Base-by-base conservation (phyloP, 352 stramenopile genomes). In the Pythium utonaiense region DNA sequence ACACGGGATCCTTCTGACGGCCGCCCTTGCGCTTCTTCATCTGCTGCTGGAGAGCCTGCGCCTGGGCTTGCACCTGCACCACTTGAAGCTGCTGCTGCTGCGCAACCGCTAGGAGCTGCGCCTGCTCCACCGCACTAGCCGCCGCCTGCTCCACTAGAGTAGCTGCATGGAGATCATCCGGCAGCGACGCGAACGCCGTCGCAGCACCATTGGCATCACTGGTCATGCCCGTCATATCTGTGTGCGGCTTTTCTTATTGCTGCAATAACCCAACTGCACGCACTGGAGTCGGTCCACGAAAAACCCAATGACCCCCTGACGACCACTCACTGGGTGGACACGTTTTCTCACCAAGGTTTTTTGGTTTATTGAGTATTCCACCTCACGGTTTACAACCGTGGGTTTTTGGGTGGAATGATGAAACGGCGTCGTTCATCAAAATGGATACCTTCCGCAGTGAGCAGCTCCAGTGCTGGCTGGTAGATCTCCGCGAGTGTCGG, bases 401-500 rank as follows among this genome's bases (percentile, higher is more conserved):
- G 71, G 74, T 53, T 40, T 38, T 33, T 53, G 4, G n/a, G 30
- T 44, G 53, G 34, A 2, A 51, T 50, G 3, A 28, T 21, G 13
- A 59, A 57, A 22, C 24, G 14, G 12, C 27, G 56, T 17, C 52
- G 60, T 19, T 78, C 71, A 2, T 74, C 33, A 51, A 85, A 80
- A 42, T 52, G 51, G 54, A 89, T 83, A 2, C 78, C 80, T 69
- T 82, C 77, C 8, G 44, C 57, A 22, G 59, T 67, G 13, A 89
- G 64, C 17, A 67, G 66, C 33, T 67, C 56, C 16, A 83, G 57
- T 24, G 73, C 53, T 5, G 83, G 82, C 3, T 64, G 52, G 59
- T 92, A 94, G 52, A 94, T 73, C 48, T 87, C 69, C 22, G 62
- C 62, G 3, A 50, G 61, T 10, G 75, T 88, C 5, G 87, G 87